Percentiles rank a stretch among this genome's conserved stretches.
phyloP scores from a whole-genome alignment of 2,329 filamentous ascomycete species.

The Alternaria postmessia region DNA sequence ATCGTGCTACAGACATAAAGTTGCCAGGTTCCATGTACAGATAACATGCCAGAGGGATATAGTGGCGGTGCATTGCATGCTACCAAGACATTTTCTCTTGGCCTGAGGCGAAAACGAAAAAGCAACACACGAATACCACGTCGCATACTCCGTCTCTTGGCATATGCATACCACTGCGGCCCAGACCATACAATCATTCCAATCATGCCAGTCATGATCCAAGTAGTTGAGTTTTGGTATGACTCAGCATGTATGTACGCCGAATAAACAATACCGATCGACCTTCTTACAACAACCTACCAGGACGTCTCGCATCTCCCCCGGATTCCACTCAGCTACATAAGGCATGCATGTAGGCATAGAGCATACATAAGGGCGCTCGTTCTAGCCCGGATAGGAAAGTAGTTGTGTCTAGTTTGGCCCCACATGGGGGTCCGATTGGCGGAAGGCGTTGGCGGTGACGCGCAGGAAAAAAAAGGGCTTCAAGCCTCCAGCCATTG shows the following conservation, averaged over 20 bases:
- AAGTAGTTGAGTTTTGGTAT: background rate
- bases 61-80: background rate
- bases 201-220: background rate
- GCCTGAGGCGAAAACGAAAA: background rate
- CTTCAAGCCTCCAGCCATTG: background rate
- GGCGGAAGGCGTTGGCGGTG: conserved; percentile 1
- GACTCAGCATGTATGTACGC: background rate
- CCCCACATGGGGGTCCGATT: conserved; percentile 4
- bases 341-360: background rate
- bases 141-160: background rate
- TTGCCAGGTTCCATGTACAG: background rate
- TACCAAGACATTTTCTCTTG: background rate
- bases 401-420: background rate
- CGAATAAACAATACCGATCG: background rate
- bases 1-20: background rate
- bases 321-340: conserved; percentile 1
- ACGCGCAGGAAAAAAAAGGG: conserved; percentile 14
- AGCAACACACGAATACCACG: background rate
- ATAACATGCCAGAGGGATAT: background rate
- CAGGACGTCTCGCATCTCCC: background rate
- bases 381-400: conserved; percentile 1
- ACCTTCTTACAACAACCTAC: background rate
- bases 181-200: background rate
- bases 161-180: background rate
- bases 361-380: conserved; percentile 7